Evolutionary conservation across 176 grass and related monocot species (phyloP).

Genomic region (Triticum timopheevii): DNA sequence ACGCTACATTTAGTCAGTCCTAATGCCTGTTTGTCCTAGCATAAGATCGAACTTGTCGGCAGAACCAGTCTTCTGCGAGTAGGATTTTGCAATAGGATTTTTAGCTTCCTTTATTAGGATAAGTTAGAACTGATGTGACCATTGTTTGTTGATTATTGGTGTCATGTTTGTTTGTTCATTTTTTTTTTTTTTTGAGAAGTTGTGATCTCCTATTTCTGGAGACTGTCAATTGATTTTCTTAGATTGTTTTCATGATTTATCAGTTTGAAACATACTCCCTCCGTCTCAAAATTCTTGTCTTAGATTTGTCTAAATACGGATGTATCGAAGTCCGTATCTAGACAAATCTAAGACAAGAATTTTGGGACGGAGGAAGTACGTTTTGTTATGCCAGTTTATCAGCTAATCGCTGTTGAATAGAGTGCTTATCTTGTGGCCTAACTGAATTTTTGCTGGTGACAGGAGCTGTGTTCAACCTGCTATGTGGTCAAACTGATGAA

Average conservation of each 20-base stretch:
- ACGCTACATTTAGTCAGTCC: not conserved
- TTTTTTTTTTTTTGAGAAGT: not conserved
- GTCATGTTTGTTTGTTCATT: not conserved
- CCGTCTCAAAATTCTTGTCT: no score
- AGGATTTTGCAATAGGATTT: not conserved
- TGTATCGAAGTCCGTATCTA: no score
- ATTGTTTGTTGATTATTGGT: not conserved
- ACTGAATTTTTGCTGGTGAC: conserved; percentile 35
- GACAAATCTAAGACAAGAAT: no score
- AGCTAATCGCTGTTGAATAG: not conserved
- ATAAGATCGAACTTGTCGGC: not conserved
- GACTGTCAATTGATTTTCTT: not conserved
- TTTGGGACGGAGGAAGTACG: no score
- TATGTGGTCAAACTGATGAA: conserved; percentile 64
- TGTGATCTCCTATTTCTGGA: not conserved
- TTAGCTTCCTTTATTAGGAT: not conserved
- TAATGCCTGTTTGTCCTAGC: not conserved
- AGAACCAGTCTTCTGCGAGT: not conserved
- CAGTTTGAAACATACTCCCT: not conserved
- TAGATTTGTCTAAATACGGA: no score
- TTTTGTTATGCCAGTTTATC: not conserved
- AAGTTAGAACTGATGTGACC: not conserved
- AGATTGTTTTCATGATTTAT: not conserved
- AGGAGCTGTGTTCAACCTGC: conserved; percentile 97
- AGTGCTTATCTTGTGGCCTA: not conserved